Base-by-base conservation (phyloP, 805 yeast species). In the Metschnikowia continentalis region DNA sequence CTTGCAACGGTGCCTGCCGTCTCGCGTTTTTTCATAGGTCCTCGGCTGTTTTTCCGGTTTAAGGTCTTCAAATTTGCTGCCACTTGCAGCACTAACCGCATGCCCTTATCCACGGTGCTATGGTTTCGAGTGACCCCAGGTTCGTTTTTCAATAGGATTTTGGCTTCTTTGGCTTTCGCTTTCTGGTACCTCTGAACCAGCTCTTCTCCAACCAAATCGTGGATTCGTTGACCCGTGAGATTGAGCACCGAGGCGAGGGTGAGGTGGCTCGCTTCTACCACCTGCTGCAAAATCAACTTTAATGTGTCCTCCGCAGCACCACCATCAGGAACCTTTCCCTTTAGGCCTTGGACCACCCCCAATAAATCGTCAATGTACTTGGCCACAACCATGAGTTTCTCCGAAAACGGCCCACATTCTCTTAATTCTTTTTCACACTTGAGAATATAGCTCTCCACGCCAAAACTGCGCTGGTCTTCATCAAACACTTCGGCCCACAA, bases 401-500 rank as follows among this genome's bases (percentile, higher is more conserved):
- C 32, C 11, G 39, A 15, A 14, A 37, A 19, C 5, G 14, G 13
- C 14, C 35, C 11, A 7, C 14, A 35, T 11, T 41, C 45, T 3
- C 42, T 45, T 19, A 52, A 33, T n/a, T 53, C 53, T 8, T 32
- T 41, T 26, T 37, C 32, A 15, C 55, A 53, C 35, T 53, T 53
- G 32, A 47, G 49, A 35, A 40, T 42, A 35, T 49, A 53, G 20
- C 45, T 46, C 20, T 53, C 53, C 20, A 47, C 53, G 6, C 48
- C 48, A 37, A 36, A 45, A 20, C 32, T 19, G 30, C 30, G 38
- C 36, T 37, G 40, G 17, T 30, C 30, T 13, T 15, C 42, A 19
- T 26, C 41, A 4, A 45, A 30, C 5, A 37, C 20, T 5, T 37
- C 48, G 8, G 26, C 42, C 48, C 48, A 45, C 3, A 37, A n/a